phyloP scores from a whole-genome alignment of 805 yeast species.

The Ogataea angusta region DNA sequence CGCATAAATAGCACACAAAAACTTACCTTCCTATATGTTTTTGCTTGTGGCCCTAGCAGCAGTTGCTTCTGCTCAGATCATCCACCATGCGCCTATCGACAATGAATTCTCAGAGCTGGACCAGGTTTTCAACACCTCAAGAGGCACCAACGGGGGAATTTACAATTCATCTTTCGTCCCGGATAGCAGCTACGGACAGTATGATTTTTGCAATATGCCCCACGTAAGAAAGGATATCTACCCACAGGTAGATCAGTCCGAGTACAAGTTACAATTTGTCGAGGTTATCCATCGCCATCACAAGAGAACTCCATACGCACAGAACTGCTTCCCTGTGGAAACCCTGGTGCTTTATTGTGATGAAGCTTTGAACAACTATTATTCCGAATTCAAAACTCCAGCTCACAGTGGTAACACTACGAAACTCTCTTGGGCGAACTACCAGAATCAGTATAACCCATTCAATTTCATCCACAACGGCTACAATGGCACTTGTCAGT shows the following conservation, averaged over 20 bases:
- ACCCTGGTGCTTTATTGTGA: constrained; percentile 28
- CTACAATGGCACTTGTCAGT: constrained; percentile 35
- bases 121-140: constrained; percentile 21
- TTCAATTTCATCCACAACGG: constrained; percentile 22
- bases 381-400: constrained; percentile 18
- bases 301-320: constrained; percentile 39
- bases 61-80: constrained; percentile 2
- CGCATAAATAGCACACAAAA: neutral
- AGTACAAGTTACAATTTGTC: constrained; percentile 34
- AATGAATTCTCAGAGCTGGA: constrained; percentile 21
- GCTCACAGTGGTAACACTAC: constrained; percentile 9
- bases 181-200: constrained; percentile 32
- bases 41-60: neutral
- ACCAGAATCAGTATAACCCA: constrained; percentile 31
- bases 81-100: constrained; percentile 15
- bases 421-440: constrained; percentile 22
- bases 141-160: constrained; percentile 28
- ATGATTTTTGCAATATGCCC: constrained; percentile 46
- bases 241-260: constrained; percentile 17
- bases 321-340: constrained; percentile 35
- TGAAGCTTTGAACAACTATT: constrained; percentile 29
- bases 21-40: neutral
- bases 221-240: constrained; percentile 36
- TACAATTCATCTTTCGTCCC: constrained; percentile 24
- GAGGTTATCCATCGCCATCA: constrained; percentile 44